Evolutionary conservation across 2,329 filamentous ascomycete genomes (phyloP), one percentile per base, ranked within the genome.

Genomic region (Aspergillus phoenicis): DNA sequence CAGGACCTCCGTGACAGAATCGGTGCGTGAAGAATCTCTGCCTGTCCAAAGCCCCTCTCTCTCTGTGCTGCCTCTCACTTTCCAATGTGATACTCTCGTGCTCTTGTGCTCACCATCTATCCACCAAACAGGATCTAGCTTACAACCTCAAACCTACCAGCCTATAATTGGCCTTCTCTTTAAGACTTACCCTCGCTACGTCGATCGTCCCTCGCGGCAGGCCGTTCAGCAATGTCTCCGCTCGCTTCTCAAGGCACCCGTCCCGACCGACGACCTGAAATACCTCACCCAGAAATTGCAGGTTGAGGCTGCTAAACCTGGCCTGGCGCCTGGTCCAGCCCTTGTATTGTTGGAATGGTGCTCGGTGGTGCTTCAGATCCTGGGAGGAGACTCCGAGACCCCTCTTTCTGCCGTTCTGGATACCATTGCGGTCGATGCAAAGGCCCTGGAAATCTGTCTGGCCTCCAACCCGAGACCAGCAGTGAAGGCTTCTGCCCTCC

Each of bases 261-360:
- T 85, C 26, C 78, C 95, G 52, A 66, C 68, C 58, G 69, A 73
- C 57, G 67, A 75, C 55, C 61, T 78, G 41, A 80, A 85, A 41
- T 81, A 84, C 1, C 85, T 97, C 60, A 83, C 92, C 48, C 82
- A 84, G 47, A 85, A 85, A 53, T 76, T 97, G 61, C 86, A 88
- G 63, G 80, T 83, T 33, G 94, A 99, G 77, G 86, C 89, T 13
- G 83, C 85, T 64, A 97, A 96, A 75, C 80, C 84, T 17, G 88
- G 87, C 64, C 88, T 98, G 69, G 91, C 94, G 33, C 81, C 90
- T 15, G 86, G 85, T 47, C 96, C 88, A 76, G 91, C 93, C 5
- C 96, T 97, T 73, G 91, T 96, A 52, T 82, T 99, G 67, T 84
- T 95, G 13, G 91, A 97, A 76, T 99, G 94, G 94, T 92, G 88